These are phyloP conservation scores for Pythium sp. DNA, from an alignment of 352 stramenopile species.

Conservation along the genomic window DNA sequence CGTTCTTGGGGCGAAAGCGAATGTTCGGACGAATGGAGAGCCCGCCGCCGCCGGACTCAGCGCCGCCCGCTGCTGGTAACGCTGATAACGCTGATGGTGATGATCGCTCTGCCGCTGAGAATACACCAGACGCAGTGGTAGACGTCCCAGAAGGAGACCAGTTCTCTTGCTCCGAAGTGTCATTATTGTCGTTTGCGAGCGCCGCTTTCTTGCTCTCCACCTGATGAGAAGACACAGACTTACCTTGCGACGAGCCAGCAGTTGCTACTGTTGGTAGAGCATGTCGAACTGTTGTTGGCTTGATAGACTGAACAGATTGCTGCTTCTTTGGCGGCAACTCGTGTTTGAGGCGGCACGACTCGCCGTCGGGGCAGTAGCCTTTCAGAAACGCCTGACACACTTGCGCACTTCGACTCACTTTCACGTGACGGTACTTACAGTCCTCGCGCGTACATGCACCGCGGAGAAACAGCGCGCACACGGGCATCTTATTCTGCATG, in stretches of 20 bases:
- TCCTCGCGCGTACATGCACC: slow-evolving; percentile 67
- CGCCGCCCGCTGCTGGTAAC: background rate
- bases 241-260: slow-evolving; percentile 31
- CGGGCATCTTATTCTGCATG: slow-evolving; percentile 76
- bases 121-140: background rate
- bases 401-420: slow-evolving; percentile 64
- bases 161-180: slow-evolving; percentile 15
- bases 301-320: background rate
- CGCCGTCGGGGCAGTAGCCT: slow-evolving; percentile 65
- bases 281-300: background rate
- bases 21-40: slow-evolving; percentile 69
- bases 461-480: slow-evolving; percentile 77
- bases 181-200: background rate
- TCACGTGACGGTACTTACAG: slow-evolving; percentile 81
- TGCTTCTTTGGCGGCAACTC: slow-evolving; percentile 43
- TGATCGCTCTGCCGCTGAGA: slow-evolving; percentile 14
- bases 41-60: slow-evolving; percentile 8
- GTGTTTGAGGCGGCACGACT: slow-evolving; percentile 54
- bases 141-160: background rate
- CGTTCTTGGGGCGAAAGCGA: slow-evolving; percentile 59
- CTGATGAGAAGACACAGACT: slow-evolving; percentile 21
- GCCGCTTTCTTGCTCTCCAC: background rate
- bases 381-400: slow-evolving; percentile 62
- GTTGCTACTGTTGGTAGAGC: slow-evolving; percentile 2
- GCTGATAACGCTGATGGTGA: background rate